Evolutionary conservation across 2,329 filamentous ascomycete genomes (phyloP), one percentile per base, ranked within the genome.

Genomic region (Nemania serpens): DNA sequence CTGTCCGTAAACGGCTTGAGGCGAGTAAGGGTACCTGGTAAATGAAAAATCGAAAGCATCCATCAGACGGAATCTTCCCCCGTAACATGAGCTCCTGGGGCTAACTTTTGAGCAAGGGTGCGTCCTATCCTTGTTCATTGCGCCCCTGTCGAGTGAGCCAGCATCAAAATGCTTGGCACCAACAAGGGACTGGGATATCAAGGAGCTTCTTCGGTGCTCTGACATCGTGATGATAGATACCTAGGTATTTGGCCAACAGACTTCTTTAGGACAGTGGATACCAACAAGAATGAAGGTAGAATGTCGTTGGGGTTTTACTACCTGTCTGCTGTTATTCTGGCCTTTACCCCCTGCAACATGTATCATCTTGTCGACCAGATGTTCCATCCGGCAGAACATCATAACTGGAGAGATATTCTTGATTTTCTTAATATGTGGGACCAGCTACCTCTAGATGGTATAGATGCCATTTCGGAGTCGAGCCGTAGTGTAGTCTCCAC

Each of bases 21-120:
- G 48, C 22, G 34, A 50, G 34, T 59, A 48, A 51, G 34, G 46
- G 34, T 58, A 43, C 52, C 55, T 51, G 33, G 43, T 43, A 54
- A 41, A 49, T 50, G 41, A n/a, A 50, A 57, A 53, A 48, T 18
- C 34, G 42, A 46, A 39, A 49, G 39, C 36, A 45, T 20, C 41
- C 22, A 48, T 63, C 60, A 63, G 60, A 60, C 60, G 60, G 60
- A 63, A 63, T 20, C 42, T 45, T 60, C 60, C 60, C 60, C 60
- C 60, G 60, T 47, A 60, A 60, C 60, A 20, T 60, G 57, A 63
- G 42, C 52, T 59, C 60, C 45, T 53, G 18, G 25, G 37, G 39
- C 57, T 63, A 58, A 37, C 43, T 29, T 50, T 51, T 11, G 36
- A 55, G 41, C 33, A 46, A 52, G 60, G 57, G 57, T 59, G 42